phyloP scores from a whole-genome alignment of 257 asterid species.

The Cynanchum wilfordii region DNA sequence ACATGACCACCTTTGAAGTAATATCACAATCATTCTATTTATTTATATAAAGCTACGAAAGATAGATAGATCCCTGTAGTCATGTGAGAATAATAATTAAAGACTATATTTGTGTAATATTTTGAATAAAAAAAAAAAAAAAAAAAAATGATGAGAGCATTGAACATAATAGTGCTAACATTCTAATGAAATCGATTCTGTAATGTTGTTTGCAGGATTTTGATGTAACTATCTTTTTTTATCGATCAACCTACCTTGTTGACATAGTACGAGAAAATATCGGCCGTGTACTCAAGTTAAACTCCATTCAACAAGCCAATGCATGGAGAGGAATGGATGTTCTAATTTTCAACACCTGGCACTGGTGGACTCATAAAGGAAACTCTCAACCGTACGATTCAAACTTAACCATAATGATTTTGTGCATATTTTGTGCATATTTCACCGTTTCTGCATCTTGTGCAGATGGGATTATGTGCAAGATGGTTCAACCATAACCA shows the following conservation, averaged over 20 bases:
- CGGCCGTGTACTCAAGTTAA: conserved; percentile 29
- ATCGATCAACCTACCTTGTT: conserved; percentile 29
- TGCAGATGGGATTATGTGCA: conserved; percentile 56
- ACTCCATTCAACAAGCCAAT: conserved; percentile 31
- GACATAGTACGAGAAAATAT: conserved; percentile 23
- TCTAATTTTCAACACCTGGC: conserved; percentile 41
- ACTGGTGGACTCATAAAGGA: conserved; percentile 46
- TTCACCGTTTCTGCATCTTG: background rate
- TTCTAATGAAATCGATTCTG: too few species aligned
- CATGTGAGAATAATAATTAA: too few species aligned
- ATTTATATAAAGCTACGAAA: too few species aligned
- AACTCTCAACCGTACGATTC: conserved; percentile 29
- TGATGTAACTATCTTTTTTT: conserved; percentile 27
- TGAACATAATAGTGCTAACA: too few species aligned
- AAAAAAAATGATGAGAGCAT: too few species aligned
- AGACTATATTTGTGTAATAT: too few species aligned
- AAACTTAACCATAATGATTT: background rate
- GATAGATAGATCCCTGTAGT: too few species aligned
- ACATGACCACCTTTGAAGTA: too few species aligned
- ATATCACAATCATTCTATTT: too few species aligned
- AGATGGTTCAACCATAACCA: conserved; percentile 29
- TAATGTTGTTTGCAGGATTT: conserved; percentile 27
- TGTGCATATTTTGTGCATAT: too few species aligned
- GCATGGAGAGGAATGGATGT: conserved; percentile 39
- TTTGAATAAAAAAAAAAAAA: too few species aligned